Evolutionary conservation across 1,284 basidiomycete species (phyloP), one percentile per base, ranked within the genome.

Genomic region (Fomitopsis betulina): DNA sequence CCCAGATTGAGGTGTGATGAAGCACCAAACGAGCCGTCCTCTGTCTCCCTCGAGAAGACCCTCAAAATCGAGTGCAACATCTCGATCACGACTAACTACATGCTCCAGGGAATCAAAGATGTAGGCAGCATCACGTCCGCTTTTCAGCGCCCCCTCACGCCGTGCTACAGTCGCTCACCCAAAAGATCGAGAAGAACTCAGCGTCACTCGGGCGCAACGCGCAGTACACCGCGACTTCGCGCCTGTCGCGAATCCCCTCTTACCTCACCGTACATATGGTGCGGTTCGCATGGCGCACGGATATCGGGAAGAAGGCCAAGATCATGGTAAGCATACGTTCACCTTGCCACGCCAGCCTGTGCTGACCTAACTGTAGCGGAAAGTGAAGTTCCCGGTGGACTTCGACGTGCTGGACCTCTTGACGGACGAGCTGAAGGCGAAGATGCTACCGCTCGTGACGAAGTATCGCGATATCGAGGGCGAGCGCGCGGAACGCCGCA

Each of bases 41-140:
- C 87, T 2, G 71, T 85, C 1, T 75, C 81, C 0, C 78, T 73
- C 6, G 96, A 98, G 67, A 84, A 82, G 32, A 89, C 94, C 33
- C 80, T 93, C 53, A 96, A 98, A 72, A 77, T 99, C 32, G 91
- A 94, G 65, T 98, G 96, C 72, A 97, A 97, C 73, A 99, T 99
- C 68, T 84, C 83, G 6, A 78, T 79, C 53, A 79, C 79, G 21
- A 98, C 96, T 17, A 98, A 97, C 73, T 97, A 90, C 70, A 89
- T 99, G 86, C 79, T 89, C 49, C 82, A 83, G 17, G 96, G 96
- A 1, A 93, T 99, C 64, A 79, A 83, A 74, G 92, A 91, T 63
- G 94, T 92, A 61, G 62, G 86, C 78, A 7, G 51, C 43, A 3
- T 17, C 33, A 23, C 27, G 21, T 19, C 13, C 49, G 21, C 59